Percentiles rank a stretch among this genome's conserved stretches.
Evolutionary conservation across 768 basidiomycete genomes (phyloP).

Genomic region (Butyriboletus loyo): DNA sequence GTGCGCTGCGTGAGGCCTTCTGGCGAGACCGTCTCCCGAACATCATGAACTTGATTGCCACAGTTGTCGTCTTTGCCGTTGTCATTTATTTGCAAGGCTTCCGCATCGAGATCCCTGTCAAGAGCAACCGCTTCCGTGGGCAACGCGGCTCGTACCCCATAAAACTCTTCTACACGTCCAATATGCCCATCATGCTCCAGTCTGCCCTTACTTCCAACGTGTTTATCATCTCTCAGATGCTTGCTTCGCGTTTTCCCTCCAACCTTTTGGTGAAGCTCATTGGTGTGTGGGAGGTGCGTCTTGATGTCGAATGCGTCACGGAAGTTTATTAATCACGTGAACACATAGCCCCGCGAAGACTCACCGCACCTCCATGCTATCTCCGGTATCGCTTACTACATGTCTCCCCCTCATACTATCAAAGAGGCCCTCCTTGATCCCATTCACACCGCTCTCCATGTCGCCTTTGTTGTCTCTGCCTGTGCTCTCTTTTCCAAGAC

Average conservation of each 20-base stretch:
- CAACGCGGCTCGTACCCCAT: constrained; percentile 94
- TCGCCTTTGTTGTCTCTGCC: constrained; percentile 88
- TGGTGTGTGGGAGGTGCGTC: constrained; percentile 94
- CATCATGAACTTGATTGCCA: constrained; percentile 95
- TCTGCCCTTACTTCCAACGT: constrained; percentile 90
- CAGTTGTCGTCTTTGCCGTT: constrained; percentile 84
- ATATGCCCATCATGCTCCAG: constrained; percentile 99
- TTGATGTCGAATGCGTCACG: not conserved
- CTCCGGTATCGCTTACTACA: constrained; percentile 95
- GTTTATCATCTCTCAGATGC: constrained; percentile 96
- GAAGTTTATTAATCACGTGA: not conserved
- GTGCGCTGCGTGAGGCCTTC: constrained; percentile 96
- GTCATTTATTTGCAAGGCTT: constrained; percentile 99
- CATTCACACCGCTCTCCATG: constrained; percentile 87
- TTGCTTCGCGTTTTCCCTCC: constrained; percentile 83
- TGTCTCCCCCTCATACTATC: constrained; percentile 95
- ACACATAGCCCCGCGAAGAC: constrained; percentile 83
- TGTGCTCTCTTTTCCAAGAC: constrained; percentile 99
- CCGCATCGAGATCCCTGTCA: constrained; percentile 97
- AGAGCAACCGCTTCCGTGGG: constrained; percentile 95
- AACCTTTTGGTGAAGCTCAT: constrained; percentile 88
- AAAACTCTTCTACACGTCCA: constrained; percentile 98
- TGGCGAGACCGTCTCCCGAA: constrained; percentile 97
- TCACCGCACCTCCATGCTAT: constrained; percentile 87
- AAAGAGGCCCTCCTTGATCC: constrained; percentile 87